Evolutionary conservation across 2,329 filamentous ascomycete species (phyloP).

Genomic region (Phoma herbarum): DNA sequence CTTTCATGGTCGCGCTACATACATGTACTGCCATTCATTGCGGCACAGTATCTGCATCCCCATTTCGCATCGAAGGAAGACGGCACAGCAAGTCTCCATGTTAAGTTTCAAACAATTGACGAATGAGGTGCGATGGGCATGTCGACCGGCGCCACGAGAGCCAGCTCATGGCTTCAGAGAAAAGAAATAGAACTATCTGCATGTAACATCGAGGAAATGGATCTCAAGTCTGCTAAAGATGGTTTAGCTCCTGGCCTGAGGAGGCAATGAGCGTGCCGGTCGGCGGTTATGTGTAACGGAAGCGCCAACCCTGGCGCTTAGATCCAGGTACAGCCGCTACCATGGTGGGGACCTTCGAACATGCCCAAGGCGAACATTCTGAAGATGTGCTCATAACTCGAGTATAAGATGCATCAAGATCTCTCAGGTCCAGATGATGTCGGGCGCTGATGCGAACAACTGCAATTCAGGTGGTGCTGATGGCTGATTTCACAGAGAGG

Average conservation of each 20-base stretch:
- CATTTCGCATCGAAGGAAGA: background rate
- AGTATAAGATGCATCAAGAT: background rate
- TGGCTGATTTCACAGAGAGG: background rate
- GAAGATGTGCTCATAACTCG: background rate
- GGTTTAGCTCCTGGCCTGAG: background rate
- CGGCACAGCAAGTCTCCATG: background rate
- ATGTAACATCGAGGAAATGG: background rate
- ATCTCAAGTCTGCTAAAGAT: background rate
- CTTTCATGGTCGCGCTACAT: background rate
- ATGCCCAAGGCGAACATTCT: too few relatives aligned
- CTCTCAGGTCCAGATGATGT: background rate
- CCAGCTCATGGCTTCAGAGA: background rate
- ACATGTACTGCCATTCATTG: background rate
- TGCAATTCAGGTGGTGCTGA: background rate
- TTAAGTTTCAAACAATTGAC: background rate
- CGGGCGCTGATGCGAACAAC: background rate
- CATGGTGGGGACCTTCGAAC: background rate
- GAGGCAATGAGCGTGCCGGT: background rate
- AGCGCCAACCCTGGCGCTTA: conserved; percentile 12
- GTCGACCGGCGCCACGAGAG: background rate
- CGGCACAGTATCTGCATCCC: conserved; percentile 7
- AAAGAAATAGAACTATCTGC: background rate
- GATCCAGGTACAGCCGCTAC: conserved; percentile 6
- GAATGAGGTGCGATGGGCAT: conserved; percentile 2
- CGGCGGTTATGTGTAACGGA: conserved; percentile 12